These are phyloP conservation scores for Candida ulmi DNA, from an alignment of 805 yeast species.

Conservation along the genomic window DNA sequence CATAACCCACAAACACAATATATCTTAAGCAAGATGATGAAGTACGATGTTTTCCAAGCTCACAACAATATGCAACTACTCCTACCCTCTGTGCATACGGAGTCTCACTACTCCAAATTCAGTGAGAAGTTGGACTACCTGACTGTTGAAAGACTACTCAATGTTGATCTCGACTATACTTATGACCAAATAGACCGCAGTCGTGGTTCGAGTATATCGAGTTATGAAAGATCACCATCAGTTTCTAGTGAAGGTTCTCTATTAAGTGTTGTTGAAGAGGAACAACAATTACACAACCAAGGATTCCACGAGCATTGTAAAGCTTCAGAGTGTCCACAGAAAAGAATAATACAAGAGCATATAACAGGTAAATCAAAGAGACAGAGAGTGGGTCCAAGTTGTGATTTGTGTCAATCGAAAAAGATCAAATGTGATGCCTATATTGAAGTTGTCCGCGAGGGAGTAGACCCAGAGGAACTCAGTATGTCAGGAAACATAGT, in stretches of 20 bases:
- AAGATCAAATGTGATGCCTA: slow-evolving; percentile 74
- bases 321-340: background rate
- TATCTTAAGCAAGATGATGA: no score
- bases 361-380: slow-evolving; percentile 27
- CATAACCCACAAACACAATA: no score
- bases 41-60: background rate
- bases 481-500: background rate
- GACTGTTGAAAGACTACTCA: background rate
- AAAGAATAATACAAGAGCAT: slow-evolving; percentile 2
- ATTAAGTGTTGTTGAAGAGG: background rate
- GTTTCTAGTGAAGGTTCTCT: background rate
- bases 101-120: background rate
- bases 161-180: background rate
- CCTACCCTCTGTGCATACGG: background rate
- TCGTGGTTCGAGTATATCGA: no score
- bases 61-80: background rate
- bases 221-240: background rate
- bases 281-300: background rate
- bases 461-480: slow-evolving; percentile 1
- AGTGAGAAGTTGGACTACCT: background rate
- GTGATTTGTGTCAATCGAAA: slow-evolving; percentile 63
- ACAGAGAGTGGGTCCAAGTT: slow-evolving; percentile 70
- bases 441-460: slow-evolving; percentile 32
- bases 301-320: background rate
- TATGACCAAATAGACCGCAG: background rate